Conservation (phyloP, 202 grass and related monocot species). For the Carex arenaria region DNA sequence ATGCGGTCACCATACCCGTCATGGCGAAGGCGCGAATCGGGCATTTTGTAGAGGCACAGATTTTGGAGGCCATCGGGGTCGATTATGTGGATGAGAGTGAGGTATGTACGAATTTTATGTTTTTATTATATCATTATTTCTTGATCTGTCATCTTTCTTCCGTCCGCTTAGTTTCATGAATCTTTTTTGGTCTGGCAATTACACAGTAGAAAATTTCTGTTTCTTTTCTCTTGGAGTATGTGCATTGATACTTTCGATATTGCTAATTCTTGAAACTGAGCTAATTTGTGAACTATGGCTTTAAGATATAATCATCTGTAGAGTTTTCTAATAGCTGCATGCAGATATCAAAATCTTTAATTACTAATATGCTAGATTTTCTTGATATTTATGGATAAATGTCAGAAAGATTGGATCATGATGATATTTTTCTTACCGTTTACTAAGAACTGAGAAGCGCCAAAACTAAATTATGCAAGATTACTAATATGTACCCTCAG, state of each 20-base stretch:
- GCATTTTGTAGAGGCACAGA: constrained; percentile 68
- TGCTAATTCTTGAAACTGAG: not conserved
- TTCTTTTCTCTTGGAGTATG: not conserved
- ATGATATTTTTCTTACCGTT: not conserved
- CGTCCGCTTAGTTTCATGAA: not conserved
- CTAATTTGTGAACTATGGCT: not conserved
- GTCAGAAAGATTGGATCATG: not conserved
- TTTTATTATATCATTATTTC: not conserved
- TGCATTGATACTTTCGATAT: not conserved
- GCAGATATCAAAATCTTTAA: not conserved
- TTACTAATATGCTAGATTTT: not conserved
- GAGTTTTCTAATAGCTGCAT: not conserved
- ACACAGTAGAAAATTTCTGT: not conserved
- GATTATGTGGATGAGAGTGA: constrained; percentile 55
- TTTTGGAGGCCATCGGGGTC: constrained; percentile 41
- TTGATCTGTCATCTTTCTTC: not conserved
- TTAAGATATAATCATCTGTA: not conserved
- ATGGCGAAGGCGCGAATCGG: constrained; percentile 94
- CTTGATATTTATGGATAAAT: not conserved
- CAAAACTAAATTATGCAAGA: not conserved
- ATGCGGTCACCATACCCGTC: constrained; percentile 75
- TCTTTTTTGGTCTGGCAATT: not conserved
- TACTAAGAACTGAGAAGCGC: not conserved
- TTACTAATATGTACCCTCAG: not conserved
- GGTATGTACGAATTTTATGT: constrained; percentile 1